These are phyloP conservation scores for Polytrichum commune DNA, from an alignment of 225 moss, liverwort and hornwort species.

Conservation along the genomic window DNA sequence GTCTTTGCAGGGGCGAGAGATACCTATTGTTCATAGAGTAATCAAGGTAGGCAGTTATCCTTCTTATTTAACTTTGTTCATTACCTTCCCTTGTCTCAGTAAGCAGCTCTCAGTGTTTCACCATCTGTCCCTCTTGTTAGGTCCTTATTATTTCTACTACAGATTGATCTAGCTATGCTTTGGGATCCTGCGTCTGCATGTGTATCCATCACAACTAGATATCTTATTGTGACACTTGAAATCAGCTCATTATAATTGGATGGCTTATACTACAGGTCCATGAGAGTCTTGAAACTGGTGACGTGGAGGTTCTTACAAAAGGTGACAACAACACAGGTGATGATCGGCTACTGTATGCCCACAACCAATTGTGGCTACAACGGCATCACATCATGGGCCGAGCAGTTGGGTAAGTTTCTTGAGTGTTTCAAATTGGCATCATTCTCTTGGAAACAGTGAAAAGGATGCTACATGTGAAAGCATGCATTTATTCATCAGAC, in stretches of 20 bases:
- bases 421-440: no score
- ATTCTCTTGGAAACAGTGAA: no score
- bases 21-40: slow-evolving; percentile 67
- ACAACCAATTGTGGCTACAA: slow-evolving; percentile 91
- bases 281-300: slow-evolving; percentile 45
- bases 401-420: slow-evolving; percentile 68
- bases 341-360: slow-evolving; percentile 91
- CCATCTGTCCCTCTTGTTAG: background rate
- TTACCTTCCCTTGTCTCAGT: no score
- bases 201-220: background rate
- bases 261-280: slow-evolving; percentile 35
- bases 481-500: no score
- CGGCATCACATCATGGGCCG: slow-evolving; percentile 98
- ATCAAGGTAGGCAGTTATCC: slow-evolving; percentile 38
- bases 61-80: background rate
- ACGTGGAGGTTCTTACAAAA: slow-evolving; percentile 58
- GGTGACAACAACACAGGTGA: slow-evolving; percentile 91
- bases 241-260: background rate
- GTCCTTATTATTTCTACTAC: background rate
- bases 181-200: background rate
- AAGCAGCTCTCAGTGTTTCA: no score
- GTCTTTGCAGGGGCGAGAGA: slow-evolving; percentile 50
- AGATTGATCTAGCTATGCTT: background rate
- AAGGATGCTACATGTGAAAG: no score
- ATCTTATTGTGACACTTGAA: background rate